A percentile compares a stretch with the other conserved stretches of the same genome.
Conservation (phyloP, 202 grass and related monocot genomes). For the Setaria viridis region DNA sequence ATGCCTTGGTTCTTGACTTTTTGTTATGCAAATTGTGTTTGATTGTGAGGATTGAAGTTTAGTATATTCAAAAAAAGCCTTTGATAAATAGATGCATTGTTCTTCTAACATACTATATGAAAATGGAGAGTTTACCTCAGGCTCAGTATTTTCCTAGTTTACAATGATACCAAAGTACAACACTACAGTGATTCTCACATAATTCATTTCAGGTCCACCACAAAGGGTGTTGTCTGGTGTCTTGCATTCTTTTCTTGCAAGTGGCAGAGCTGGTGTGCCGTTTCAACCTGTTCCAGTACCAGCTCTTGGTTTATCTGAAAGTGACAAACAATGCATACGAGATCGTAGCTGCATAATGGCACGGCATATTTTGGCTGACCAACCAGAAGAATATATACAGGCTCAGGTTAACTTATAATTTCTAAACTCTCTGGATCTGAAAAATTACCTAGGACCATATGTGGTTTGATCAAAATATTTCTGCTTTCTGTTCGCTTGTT, state of each 20-base stretch:
- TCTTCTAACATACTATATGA: slow-evolving; percentile 2
- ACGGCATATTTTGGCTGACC: slow-evolving; percentile 91
- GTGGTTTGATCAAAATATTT: slow-evolving; percentile 26
- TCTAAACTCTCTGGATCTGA: slow-evolving; percentile 8
- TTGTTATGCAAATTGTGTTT: background rate
- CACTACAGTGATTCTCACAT: slow-evolving; percentile 31
- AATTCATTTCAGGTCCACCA: slow-evolving; percentile 78
- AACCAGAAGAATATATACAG: slow-evolving; percentile 95
- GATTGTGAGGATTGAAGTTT: background rate
- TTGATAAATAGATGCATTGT: slow-evolving; percentile 15
- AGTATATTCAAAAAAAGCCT: background rate
- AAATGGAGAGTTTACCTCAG: slow-evolving; percentile 9
- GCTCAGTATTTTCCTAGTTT: background rate
- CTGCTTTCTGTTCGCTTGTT: background rate
- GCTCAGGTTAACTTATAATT: slow-evolving; percentile 70
- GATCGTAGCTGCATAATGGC: slow-evolving; percentile 99
- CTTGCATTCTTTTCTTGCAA: slow-evolving; percentile 87
- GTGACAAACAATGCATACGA: slow-evolving; percentile 93
- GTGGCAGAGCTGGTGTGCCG: slow-evolving; percentile 87
- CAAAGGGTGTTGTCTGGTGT: slow-evolving; percentile 88
- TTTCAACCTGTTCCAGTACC: slow-evolving; percentile 88
- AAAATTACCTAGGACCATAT: slow-evolving; percentile 8
- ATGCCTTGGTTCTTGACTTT: background rate
- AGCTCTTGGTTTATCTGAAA: slow-evolving; percentile 96
- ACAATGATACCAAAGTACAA: slow-evolving; percentile 8